Evolutionary conservation across 345 rosid genomes (phyloP), one percentile per base, ranked within the genome.

Genomic region (Iberis pinnata): DNA sequence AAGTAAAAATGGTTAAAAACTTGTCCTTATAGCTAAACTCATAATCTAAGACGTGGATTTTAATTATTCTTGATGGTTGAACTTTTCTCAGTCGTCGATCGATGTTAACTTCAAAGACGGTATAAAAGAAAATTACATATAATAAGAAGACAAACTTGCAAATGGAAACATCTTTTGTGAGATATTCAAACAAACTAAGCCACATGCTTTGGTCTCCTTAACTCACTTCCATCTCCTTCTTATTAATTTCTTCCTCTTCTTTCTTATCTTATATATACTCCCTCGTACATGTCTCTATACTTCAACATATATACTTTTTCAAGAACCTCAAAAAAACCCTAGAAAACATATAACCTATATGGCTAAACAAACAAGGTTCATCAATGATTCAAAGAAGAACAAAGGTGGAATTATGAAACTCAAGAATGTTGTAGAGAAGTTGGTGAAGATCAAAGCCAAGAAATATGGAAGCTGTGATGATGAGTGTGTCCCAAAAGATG

Each of bases 401-500:
- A 38, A 7, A 2, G 52, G 58, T 52, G 70, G 65, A 42, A 70
- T 63, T 38, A 22, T 58, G 22, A 76, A 73, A 75, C 69, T 76
- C 18, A 76, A 64, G 63, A 60, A 43, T 52, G 77, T 53, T 38
- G 65, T 67, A 19, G 68, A 73, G 50, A 70, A 11, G 53, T 63
- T 70, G 9, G 58, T 62, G 35, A 68, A 70, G 33, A 60, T 32
- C 54, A 43, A 55, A 72, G 61, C 37, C 18, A 54, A 54, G 25
- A 65, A 58, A 37, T 53, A 60, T 27, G 45, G 19, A 29, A 38
- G 25, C n/a, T n/a, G n/a, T n/a, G n/a, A n/a, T n/a, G n/a, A n/a
- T 33, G 56, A 44, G 18, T 55, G 46, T 46, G 80, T 78, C 43
- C 89, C 89, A 0, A 70, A 76, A 52, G 95, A 86, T 49, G 89